Evolutionary conservation across 352 stramenopile species (phyloP).

Genomic region (Globisporangium rhizosaccharum): DNA sequence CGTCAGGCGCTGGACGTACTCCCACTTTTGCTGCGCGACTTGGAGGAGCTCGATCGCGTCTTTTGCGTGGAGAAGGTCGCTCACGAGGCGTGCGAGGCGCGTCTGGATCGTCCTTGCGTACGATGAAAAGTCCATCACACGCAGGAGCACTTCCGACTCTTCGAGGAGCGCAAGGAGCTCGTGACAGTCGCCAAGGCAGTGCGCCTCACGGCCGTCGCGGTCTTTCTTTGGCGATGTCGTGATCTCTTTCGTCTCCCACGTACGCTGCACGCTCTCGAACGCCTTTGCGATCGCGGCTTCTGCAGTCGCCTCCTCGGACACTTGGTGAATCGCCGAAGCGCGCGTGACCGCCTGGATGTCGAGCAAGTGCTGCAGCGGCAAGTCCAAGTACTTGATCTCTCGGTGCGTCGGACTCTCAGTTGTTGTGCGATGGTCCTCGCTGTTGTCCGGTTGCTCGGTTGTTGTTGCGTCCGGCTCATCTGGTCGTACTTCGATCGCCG

Average conservation of each 20-base stretch:
- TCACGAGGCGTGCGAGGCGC: slow-evolving; percentile 36
- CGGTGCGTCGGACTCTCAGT: neutral
- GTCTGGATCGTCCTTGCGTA: slow-evolving; percentile 54
- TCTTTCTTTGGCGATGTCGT: slow-evolving; percentile 42
- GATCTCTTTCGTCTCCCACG: slow-evolving; percentile 59
- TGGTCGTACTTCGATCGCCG: neutral
- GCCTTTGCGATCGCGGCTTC: slow-evolving; percentile 57
- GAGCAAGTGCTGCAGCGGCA: slow-evolving; percentile 48
- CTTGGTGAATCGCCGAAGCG: slow-evolving; percentile 42
- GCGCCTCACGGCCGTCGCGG: slow-evolving; percentile 46
- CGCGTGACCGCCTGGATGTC: slow-evolving; percentile 36
- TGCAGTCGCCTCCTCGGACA: slow-evolving; percentile 63
- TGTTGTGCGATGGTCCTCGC: neutral
- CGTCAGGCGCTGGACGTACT: slow-evolving; percentile 53
- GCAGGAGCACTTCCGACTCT: slow-evolving; percentile 66
- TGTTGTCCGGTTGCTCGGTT: neutral
- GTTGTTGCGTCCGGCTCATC: too few species aligned
- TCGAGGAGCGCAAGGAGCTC: slow-evolving; percentile 57
- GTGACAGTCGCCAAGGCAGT: slow-evolving; percentile 47
- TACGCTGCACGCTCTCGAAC: slow-evolving; percentile 48
- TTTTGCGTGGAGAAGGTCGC: slow-evolving; percentile 41
- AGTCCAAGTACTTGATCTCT: slow-evolving; percentile 21
- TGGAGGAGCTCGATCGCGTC: slow-evolving; percentile 49
- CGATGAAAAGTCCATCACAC: slow-evolving; percentile 67
- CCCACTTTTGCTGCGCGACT: slow-evolving; percentile 60